phyloP scores from a whole-genome alignment of 2,329 filamentous ascomycete genomes.

The Alternaria hordeiaustralica region DNA sequence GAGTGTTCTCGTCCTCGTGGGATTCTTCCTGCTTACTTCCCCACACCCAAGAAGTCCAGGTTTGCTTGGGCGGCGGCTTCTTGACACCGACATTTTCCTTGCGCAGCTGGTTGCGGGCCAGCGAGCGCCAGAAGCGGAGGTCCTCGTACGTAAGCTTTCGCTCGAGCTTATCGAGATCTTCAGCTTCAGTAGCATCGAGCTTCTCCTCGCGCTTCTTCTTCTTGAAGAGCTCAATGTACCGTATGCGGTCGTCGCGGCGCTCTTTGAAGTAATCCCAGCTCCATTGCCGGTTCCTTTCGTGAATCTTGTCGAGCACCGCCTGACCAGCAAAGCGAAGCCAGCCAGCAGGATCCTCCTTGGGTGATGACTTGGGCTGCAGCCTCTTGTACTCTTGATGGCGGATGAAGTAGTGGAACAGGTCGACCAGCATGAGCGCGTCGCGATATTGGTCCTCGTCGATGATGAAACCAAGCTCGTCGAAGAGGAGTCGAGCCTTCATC shows the following conservation, averaged over 20 bases:
- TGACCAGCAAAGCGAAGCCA: conserved; percentile 93
- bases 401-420: conserved; percentile 98
- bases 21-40: conserved; percentile 68
- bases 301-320: conserved; percentile 90
- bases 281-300: conserved; percentile 91
- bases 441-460: conserved; percentile 97
- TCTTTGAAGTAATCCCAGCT: conserved; percentile 96
- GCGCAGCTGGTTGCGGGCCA: conserved; percentile 90
- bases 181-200: conserved; percentile 71
- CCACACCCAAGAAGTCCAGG: conserved; percentile 90
- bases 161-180: conserved; percentile 78
- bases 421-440: conserved; percentile 96
- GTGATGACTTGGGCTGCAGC: conserved; percentile 81
- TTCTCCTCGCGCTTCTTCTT: conserved; percentile 78
- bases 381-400: conserved; percentile 97
- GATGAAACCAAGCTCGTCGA: conserved; percentile 98
- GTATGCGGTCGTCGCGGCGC: conserved; percentile 83
- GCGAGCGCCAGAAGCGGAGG: conserved; percentile 92
- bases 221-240: conserved; percentile 95
- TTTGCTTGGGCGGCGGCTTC: conserved; percentile 76
- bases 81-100: conserved; percentile 94
- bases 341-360: conserved; percentile 88
- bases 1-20: conserved; percentile 72
- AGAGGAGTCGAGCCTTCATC: conserved; percentile 87
- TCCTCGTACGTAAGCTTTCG: conserved; percentile 93